Evolutionary conservation across 2,329 filamentous ascomycete genomes (phyloP), one percentile per base, ranked within the genome.

Genomic region (Mycosphaerella sp.): DNA sequence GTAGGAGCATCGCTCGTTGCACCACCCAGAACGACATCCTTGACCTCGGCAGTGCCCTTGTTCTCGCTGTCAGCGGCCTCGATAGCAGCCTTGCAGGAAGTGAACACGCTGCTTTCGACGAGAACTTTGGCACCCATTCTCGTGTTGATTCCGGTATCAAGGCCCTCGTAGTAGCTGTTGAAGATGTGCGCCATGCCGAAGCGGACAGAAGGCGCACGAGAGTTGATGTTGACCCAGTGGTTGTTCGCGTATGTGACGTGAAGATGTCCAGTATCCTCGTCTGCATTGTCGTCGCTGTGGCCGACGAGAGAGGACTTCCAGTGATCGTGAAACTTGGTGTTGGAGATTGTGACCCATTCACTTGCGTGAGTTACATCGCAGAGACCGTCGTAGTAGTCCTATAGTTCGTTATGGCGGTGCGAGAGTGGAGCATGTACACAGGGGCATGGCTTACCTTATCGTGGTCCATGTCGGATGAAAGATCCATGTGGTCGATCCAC

Each of bases 401-500:
- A 10, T 34, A n/a, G 13, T 34, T n/a, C 10, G 13, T 34, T n/a
- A 34, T 5, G 6, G 13, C 30, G 13, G 3, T 25, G 21, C 21
- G 21, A 34, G 30, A 12, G 10, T 34, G 13, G 10, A n/a, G 9
- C 7, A 10, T 12, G 13, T 34, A 34, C 6, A n/a, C 10, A 34
- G 30, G 13, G 30, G 13, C 13, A 34, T 34, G 30, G 10, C 30
- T 34, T 34, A 34, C 30, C 30, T 86, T 86, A 72, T 75, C 80
- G 64, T 79, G 72, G 60, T 75, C 71, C 30, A 65, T 63, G 68
- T 85, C 77, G 18, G 79, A 80, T 4, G 77, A 81, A 17, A 86
- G 73, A 57, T 86, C 82, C 64, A 75, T 74, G 71, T 86, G 83
- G 70, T 86, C 83, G 44, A 86, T 70, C 83, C 82, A 86, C 25